Evolutionary conservation across 1,139 yeast species (phyloP).

Genomic region (Nadsonia commutata): DNA sequence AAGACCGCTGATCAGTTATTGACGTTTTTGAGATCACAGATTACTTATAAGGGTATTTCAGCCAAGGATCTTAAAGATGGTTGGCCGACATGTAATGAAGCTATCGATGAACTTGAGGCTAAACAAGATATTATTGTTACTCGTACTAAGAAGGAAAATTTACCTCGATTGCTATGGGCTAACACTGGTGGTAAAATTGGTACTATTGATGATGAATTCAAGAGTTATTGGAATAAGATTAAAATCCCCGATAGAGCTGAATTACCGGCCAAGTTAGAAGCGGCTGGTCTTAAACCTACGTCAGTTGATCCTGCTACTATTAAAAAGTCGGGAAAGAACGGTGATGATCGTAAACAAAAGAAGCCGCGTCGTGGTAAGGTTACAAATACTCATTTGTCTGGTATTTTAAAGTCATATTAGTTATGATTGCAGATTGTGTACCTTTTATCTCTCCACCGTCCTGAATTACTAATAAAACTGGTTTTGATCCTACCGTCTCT

Average conservation of each 20-base stretch:
- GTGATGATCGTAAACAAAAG: slow-evolving; percentile 66
- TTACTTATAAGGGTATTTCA: slow-evolving; percentile 74
- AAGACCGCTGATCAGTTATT: slow-evolving; percentile 66
- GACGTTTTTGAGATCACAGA: slow-evolving; percentile 60
- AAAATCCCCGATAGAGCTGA: slow-evolving; percentile 72
- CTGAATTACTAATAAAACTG: too few species aligned
- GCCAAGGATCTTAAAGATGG: slow-evolving; percentile 91
- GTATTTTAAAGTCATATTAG: slow-evolving; percentile 74
- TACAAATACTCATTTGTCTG: slow-evolving; percentile 93
- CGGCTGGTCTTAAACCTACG: slow-evolving; percentile 85
- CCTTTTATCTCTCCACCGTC: too few species aligned
- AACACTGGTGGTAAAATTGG: slow-evolving; percentile 65
- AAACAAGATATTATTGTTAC: slow-evolving; percentile 67
- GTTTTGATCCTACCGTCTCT: too few species aligned
- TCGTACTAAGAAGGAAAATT: slow-evolving; percentile 81
- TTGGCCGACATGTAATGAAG: slow-evolving; percentile 83
- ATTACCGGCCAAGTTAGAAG: slow-evolving; percentile 62
- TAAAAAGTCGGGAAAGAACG: slow-evolving; percentile 36
- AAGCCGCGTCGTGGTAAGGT: slow-evolving; percentile 86
- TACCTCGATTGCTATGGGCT: slow-evolving; percentile 87
- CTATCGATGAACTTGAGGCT: slow-evolving; percentile 62
- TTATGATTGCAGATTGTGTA: slow-evolving; percentile 6
- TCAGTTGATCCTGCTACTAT: slow-evolving; percentile 90
- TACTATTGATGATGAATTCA: slow-evolving; percentile 69
- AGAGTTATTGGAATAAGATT: slow-evolving; percentile 62